phyloP scores from a whole-genome alignment of 2,329 filamentous ascomycete species.

The Fusarium sp. region DNA sequence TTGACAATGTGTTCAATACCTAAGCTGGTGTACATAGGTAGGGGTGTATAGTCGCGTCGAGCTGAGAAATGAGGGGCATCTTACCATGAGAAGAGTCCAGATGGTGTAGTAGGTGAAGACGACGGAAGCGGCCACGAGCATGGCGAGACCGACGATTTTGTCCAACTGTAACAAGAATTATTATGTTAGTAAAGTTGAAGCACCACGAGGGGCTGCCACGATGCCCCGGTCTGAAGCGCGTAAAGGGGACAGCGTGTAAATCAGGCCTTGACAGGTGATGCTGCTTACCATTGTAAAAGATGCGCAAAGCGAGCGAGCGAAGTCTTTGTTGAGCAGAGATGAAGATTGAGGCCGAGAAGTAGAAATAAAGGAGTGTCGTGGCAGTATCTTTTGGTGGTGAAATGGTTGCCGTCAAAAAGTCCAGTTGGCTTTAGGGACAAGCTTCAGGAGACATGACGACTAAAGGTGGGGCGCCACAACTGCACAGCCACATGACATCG shows the following conservation, averaged over 20 bases:
- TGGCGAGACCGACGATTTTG: constrained; percentile 77
- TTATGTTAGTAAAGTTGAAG: constrained; percentile 22
- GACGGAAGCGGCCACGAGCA: constrained; percentile 72
- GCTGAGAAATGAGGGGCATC: constrained; percentile 31
- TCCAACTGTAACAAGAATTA: constrained; percentile 73
- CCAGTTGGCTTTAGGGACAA: constrained; percentile 31
- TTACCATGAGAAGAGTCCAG: constrained; percentile 97
- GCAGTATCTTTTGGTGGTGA: constrained; percentile 24
- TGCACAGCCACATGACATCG: constrained; percentile 13
- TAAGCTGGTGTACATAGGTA: background rate
- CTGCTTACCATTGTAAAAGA: constrained; percentile 40
- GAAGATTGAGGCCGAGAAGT: constrained; percentile 6
- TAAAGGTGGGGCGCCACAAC: constrained; percentile 24
- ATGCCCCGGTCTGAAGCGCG: constrained; percentile 17
- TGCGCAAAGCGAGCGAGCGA: constrained; percentile 32
- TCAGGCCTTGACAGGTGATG: background rate
- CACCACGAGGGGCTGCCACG: constrained; percentile 39
- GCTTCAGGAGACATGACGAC: constrained; percentile 30
- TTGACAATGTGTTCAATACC: background rate
- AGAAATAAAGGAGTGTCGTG: constrained; percentile 38
- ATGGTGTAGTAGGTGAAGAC: constrained; percentile 89
- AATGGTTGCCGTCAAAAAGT: constrained; percentile 24
- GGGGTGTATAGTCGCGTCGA: background rate
- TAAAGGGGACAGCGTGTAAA: constrained; percentile 35
- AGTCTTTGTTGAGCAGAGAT: constrained; percentile 16